Evolutionary conservation across 257 asterid genomes (phyloP), one percentile per base, ranked within the genome.

Genomic region (Nicotiana benthamiana): DNA sequence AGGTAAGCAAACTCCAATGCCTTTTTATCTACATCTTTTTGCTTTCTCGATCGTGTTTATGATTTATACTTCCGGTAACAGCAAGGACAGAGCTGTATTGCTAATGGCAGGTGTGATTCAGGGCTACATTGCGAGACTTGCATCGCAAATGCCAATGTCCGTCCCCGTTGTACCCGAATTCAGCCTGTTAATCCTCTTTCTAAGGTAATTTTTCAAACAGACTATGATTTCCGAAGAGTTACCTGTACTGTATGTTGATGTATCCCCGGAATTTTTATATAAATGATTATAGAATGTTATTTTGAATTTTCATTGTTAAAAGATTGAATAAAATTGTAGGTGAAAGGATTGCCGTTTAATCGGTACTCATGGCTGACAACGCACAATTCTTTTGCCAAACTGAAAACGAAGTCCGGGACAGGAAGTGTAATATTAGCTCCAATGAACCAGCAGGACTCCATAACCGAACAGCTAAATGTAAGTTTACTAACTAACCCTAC

Each of bases 61-160:
- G 46, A 3, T 78, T 62, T 77, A 30, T 60, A 43, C 12, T 27
- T 52, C n/a, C 68, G 75, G 80, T 78, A 81, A 62, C 91, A 92
- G 97, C 87, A 81, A 83, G 97, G 97, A 77, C 80, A 87, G 34
- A 87, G 89, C 46, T 95, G 98, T 85, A 82, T 90, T 22, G 82
- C 85, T 77, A 83, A 87, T 76, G 68, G 51, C 10, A 83, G 67
- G 79, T 93, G 98, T 54, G 96, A 88, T 62, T 61, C 88, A 32
- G 97, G 97, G 52, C 80, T 93, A 86, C 99, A 95, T 65, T 95
- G 99, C 74, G 97, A 95, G 86, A 91, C 98, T 68, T 95, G 99
- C 84, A 28, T 90, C 4, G 93, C 98, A 3, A 82, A 87, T 15
- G 92, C 93, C 80, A 88, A 89, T 78, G 75, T 90, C 62, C 88